Evolutionary conservation across 78 protist genomes (phyloP).

Genomic region (Pelomyxa schiedti): DNA sequence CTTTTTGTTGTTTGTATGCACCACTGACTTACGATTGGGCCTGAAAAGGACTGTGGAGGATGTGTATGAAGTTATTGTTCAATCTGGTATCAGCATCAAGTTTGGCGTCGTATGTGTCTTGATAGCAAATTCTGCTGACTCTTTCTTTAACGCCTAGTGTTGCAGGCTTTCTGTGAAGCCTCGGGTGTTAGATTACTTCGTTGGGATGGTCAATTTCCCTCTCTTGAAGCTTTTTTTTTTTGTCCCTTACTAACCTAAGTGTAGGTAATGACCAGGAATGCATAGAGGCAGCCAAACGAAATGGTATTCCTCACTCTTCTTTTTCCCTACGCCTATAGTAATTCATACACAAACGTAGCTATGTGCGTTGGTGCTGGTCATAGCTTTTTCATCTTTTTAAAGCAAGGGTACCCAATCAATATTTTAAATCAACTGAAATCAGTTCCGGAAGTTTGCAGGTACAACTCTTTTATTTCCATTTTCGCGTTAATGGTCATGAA

Average conservation of each 20-base stretch:
- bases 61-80: not conserved
- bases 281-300: not conserved
- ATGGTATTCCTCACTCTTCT: too few species aligned
- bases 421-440: not conserved
- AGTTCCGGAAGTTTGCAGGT: not conserved
- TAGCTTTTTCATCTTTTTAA: not conserved
- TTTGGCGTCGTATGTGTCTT: not conserved
- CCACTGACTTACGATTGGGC: too few species aligned
- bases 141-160: not conserved
- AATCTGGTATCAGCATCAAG: not conserved
- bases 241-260: too few species aligned
- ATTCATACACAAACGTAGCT: too few species aligned
- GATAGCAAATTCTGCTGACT: not conserved
- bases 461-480: not conserved
- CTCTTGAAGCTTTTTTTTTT: too few species aligned
- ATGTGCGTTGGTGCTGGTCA: not conserved
- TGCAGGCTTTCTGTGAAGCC: not conserved
- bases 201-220: too few species aligned
- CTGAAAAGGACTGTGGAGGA: not conserved
- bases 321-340: too few species aligned
- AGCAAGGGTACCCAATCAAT: not conserved
- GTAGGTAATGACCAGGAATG: not conserved
- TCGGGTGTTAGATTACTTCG: not conserved
- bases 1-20: too few species aligned
- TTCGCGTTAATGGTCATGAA: not conserved